phyloP scores from a whole-genome alignment of 371 early-diverging fungal species.

The Mortierella sp. region DNA sequence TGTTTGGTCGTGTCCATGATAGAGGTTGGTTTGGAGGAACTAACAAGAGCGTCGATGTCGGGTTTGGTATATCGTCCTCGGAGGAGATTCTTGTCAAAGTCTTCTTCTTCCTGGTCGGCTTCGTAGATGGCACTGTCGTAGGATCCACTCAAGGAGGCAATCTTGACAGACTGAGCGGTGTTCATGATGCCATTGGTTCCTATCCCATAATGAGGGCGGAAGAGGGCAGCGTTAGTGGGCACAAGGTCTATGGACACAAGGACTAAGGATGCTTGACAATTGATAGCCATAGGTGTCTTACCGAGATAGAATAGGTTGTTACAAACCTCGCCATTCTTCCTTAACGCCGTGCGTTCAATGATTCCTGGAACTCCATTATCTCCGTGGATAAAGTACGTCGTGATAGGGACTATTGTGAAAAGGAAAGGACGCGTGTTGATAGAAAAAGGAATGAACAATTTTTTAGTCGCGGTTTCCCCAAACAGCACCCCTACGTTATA shows the following conservation, averaged over 20 bases:
- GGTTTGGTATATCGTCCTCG: constrained; percentile 33
- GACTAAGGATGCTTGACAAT: too few relatives aligned
- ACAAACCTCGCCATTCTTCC: constrained; percentile 80
- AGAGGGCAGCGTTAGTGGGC: neutral
- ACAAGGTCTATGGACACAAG: neutral
- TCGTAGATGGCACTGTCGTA: constrained; percentile 50
- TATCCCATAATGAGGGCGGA: constrained; percentile 13
- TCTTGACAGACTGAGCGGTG: constrained; percentile 77
- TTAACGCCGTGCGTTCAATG: constrained; percentile 63
- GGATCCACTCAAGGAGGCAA: constrained; percentile 80
- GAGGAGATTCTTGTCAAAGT: constrained; percentile 25
- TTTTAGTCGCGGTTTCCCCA: too few relatives aligned
- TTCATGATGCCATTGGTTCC: constrained; percentile 70
- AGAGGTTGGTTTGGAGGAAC: constrained; percentile 49
- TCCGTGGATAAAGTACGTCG: constrained; percentile 83
- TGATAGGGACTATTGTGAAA: constrained; percentile 71
- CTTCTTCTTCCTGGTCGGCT: constrained; percentile 25
- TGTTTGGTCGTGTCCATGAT: constrained; percentile 56
- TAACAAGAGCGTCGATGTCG: constrained; percentile 53
- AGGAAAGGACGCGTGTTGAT: too few relatives aligned
- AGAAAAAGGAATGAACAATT: neutral
- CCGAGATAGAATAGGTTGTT: constrained; percentile 80
- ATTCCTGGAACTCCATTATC: constrained; percentile 66
- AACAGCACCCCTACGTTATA: too few relatives aligned
- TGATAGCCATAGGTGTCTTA: too few relatives aligned